Conservation (phyloP, 2,329 filamentous ascomycete genomes). For the Chaetomiaceae sp. region DNA sequence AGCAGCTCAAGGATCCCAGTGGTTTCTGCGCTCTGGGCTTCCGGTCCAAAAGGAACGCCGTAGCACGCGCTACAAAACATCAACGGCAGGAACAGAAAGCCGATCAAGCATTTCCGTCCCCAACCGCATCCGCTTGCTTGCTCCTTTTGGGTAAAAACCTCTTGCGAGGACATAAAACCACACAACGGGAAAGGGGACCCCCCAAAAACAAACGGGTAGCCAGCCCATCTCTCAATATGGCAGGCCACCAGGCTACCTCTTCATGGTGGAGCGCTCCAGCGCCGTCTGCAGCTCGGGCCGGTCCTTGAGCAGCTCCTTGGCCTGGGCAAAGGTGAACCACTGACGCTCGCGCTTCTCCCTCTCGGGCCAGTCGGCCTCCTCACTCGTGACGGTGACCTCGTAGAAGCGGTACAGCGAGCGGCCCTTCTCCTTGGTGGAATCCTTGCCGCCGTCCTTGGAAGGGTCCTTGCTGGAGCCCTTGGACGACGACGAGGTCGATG, state of each 20-base stretch:
- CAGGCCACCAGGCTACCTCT: slow-evolving; percentile 35
- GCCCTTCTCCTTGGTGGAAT: slow-evolving; percentile 51
- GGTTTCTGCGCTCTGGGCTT: no score
- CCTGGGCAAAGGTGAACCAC: slow-evolving; percentile 84
- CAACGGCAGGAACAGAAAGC: not conserved
- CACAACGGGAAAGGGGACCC: not conserved
- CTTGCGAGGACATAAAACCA: not conserved
- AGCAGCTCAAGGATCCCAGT: not conserved
- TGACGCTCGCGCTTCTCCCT: slow-evolving; percentile 82
- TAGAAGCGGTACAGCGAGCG: slow-evolving; percentile 72
- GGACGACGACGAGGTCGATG: slow-evolving; percentile 6
- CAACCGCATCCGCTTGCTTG: not conserved
- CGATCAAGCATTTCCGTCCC: not conserved
- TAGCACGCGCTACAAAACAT: not conserved
- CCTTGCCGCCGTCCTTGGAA: slow-evolving; percentile 9
- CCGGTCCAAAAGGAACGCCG: no score
- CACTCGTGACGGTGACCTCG: slow-evolving; percentile 80
- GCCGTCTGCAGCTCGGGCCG: slow-evolving; percentile 88
- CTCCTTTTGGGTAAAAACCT: not conserved
- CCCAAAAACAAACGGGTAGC: not conserved
- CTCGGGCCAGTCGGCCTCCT: slow-evolving; percentile 89
- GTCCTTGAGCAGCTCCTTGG: slow-evolving; percentile 68
- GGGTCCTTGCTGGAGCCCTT: slow-evolving; percentile 5
- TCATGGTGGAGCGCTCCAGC: slow-evolving; percentile 72
- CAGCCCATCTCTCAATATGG: slow-evolving; percentile 14